These are phyloP conservation scores for Cladobotryum mycophilum DNA, from an alignment of 2,329 filamentous ascomycete species.

Conservation along the genomic window DNA sequence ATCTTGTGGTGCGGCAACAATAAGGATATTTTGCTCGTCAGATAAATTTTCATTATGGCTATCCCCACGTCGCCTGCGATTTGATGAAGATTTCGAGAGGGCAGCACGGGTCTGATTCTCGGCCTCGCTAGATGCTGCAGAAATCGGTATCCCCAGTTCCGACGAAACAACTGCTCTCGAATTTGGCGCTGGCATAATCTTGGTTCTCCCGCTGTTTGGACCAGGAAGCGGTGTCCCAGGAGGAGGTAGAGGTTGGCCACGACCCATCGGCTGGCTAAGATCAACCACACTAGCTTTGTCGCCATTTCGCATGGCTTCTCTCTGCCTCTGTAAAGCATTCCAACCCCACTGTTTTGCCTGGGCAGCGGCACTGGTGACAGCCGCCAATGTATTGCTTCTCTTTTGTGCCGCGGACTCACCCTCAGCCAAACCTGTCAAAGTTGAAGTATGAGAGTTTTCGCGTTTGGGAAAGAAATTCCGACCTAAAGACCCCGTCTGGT, in stretches of 20 bases:
- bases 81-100: slow-evolving; percentile 43
- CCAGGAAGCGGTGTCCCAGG: slow-evolving; percentile 70
- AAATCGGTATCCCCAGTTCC: slow-evolving; percentile 14
- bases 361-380: slow-evolving; percentile 49
- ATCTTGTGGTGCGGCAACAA: slow-evolving; percentile 59
- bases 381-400: slow-evolving; percentile 45
- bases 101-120: slow-evolving; percentile 19
- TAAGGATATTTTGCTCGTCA: slow-evolving; percentile 48
- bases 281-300: slow-evolving; percentile 34
- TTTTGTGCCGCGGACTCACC: slow-evolving; percentile 32
- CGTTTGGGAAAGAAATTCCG: slow-evolving; percentile 35
- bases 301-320: slow-evolving; percentile 32
- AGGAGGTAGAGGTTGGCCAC: slow-evolving; percentile 75
- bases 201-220: slow-evolving; percentile 54
- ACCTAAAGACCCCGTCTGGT: slow-evolving; percentile 33
- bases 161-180: slow-evolving; percentile 55
- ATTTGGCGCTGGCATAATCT: slow-evolving; percentile 53
- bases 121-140: slow-evolving; percentile 19
- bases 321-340: slow-evolving; percentile 48
- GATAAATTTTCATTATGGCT: slow-evolving; percentile 28
- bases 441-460: slow-evolving; percentile 30
- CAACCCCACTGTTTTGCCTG: slow-evolving; percentile 55
- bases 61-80: slow-evolving; percentile 32
- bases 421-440: slow-evolving; percentile 30
- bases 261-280: slow-evolving; percentile 66